These are phyloP conservation scores for Poronia punctata DNA, from an alignment of 495 filamentous ascomycete species.

Conservation along the genomic window DNA sequence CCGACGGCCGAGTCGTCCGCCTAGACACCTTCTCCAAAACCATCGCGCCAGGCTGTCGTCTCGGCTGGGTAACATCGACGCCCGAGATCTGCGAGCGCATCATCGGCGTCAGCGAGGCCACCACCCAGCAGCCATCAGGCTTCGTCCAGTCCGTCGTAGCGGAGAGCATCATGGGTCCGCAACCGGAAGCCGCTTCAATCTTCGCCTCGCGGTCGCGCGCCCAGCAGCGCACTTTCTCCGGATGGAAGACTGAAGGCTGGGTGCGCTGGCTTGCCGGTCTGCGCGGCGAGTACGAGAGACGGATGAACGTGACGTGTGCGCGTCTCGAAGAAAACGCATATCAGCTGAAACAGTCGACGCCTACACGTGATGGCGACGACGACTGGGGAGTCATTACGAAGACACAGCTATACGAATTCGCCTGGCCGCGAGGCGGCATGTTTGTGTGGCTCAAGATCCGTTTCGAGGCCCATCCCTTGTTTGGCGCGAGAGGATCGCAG, in stretches of 20 bases:
- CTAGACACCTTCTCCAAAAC: constrained; percentile 81
- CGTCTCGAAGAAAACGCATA: constrained; percentile 59
- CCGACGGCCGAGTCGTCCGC: constrained; percentile 78
- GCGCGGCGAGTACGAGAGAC: constrained; percentile 69
- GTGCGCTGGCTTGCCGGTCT: constrained; percentile 82
- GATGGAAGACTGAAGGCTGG: constrained; percentile 83
- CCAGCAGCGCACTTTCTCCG: constrained; percentile 28
- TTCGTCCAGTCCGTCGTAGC: constrained; percentile 81
- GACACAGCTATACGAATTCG: constrained; percentile 62
- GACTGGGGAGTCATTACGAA: constrained; percentile 68
- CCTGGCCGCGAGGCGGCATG: constrained; percentile 84
- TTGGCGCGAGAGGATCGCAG: constrained; percentile 30
- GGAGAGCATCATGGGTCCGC: constrained; percentile 66
- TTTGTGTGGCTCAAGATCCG: constrained; percentile 75
- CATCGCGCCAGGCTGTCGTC: constrained; percentile 69
- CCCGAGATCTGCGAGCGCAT: constrained; percentile 69
- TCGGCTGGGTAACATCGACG: constrained; percentile 82
- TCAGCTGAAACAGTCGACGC: constrained; percentile 44
- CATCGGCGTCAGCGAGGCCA: constrained; percentile 51
- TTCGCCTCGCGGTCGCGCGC: constrained; percentile 22
- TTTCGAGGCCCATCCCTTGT: constrained; percentile 66
- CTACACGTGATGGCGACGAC: constrained; percentile 27
- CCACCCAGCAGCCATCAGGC: constrained; percentile 77
- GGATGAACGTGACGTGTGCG: constrained; percentile 70
- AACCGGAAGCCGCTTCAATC: constrained; percentile 34